Base-by-base conservation (phyloP, 768 basidiomycete species). In the Termitomyces sp. region DNA sequence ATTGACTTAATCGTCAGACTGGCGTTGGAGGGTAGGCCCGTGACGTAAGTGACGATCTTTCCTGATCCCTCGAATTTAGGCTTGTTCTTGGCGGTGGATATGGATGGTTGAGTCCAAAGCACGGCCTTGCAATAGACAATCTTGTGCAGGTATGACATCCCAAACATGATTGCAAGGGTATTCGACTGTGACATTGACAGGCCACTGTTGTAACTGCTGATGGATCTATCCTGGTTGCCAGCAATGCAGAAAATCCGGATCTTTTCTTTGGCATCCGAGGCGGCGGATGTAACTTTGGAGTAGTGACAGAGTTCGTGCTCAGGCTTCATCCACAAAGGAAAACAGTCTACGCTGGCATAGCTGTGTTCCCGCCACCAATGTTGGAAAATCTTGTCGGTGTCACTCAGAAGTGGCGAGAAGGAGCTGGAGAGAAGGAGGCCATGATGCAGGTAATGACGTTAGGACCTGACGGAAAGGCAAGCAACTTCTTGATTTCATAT, bases 31-130 rank as follows among this genome's bases (percentile, higher is more conserved):
- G 81, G 80, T 82, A 53, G 20, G 76, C 58, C 14, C 16, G 16
- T 18, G 12, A 20, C 13, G 9, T 13, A 35, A 35, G 52, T 18
- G 68, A 69, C 64, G 69, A 57, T 43, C 12, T 26, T 12, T 40
- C 32, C 33, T 23, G 44, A 14, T 16, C 14, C n/a, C 7, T 28
- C 23, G 0, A 18, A 54, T 16, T 10, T 54, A 82, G 81, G 12
- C 74, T 83, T 18, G 71, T 73, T 26, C 71, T 85, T 26, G 84
- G 83, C 18, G 83, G 84, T 7, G 84, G 84, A 5, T 82, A 77
- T 62, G 84, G 84, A n/a, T 83, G 72, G 73, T 75, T 85, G 16
- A 77, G 72, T 36, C 73, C 73, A 60, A 52, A 71, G 62, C 67
- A 76, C 67, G 83, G 83, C 6, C 65, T 83, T n/a, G 75, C 68